A percentile compares a stretch with the other conserved stretches of the same genome.
Conservation (phyloP, 352 stramenopile species). For the Phytophthora idaei region DNA sequence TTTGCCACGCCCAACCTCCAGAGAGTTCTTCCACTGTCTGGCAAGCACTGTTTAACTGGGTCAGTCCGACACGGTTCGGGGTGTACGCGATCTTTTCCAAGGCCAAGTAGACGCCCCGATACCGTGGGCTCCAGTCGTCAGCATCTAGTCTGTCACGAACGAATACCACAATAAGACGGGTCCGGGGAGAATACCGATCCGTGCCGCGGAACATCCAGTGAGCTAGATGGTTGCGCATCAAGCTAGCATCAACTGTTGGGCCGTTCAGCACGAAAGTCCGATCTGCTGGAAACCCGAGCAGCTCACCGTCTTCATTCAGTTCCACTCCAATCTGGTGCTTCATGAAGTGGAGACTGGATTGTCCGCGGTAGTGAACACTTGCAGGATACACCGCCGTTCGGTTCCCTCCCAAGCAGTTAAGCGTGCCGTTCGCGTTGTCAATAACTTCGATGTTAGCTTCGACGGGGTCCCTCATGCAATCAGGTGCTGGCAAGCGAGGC, state of each 20-base stretch:
- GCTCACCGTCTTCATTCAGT: conserved; percentile 33
- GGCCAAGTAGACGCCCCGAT: conserved; percentile 65
- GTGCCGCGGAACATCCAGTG: conserved; percentile 72
- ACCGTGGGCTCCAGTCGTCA: conserved; percentile 42
- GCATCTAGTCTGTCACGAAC: conserved; percentile 41
- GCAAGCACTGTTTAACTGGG: conserved; percentile 39
- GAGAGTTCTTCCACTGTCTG: conserved; percentile 44
- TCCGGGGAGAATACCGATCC: conserved; percentile 63
- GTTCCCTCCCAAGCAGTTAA: conserved; percentile 50
- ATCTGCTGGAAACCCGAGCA: conserved; percentile 58
- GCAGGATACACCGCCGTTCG: conserved; percentile 41
- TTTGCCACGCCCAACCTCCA: conserved; percentile 73
- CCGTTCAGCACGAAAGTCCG: conserved; percentile 58
- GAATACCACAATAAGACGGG: conserved; percentile 61
- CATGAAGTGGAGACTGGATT: conserved; percentile 61
- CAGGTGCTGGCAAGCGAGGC: conserved; percentile 39
- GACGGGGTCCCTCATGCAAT: conserved; percentile 58
- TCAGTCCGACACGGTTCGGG: conserved; percentile 54
- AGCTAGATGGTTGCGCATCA: conserved; percentile 73
- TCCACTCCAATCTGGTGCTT: conserved; percentile 64
- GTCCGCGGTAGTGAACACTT: conserved; percentile 59
- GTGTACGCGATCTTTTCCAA: conserved; percentile 70
- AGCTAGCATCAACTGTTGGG: conserved; percentile 58
- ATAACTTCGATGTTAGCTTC: conserved; percentile 56
- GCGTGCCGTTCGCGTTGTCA: conserved; percentile 44